Evolutionary conservation across 1,139 yeast genomes (phyloP), one percentile per base, ranked within the genome.

Genomic region (Yamadazyma sp.): DNA sequence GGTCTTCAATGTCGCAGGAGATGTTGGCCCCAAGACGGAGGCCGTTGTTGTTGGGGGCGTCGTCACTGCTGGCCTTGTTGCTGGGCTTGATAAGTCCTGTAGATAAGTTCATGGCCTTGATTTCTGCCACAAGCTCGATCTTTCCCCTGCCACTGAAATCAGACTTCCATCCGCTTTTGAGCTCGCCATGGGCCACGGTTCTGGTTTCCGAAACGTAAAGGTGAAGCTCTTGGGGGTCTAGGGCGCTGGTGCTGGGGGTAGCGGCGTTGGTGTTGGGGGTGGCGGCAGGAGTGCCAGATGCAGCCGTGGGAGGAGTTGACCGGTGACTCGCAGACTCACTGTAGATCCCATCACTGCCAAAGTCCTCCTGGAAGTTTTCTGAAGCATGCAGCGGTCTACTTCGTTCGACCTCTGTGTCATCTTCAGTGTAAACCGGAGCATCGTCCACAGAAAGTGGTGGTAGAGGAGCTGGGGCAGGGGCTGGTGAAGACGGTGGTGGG

Each of bases 101-200:
- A n/a, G 80, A 67, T 38, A 80, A 64, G 39, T 70, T 62, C 60
- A 70, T 67, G 22, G 84, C 77, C 26, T 75, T 73, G 31, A 85
- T 80, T 46, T 78, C 87, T 4, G 86, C 86, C 24, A 82, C 80
- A 41, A 88, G 59, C 60, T 88, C 96, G 40, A 89, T 82, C 42
- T 76, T 72, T 6, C 97, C 97, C 28, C 70, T 69, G 24, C 80
- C 85, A 12, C 79, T 62, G 57, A 84, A 90, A 61, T 94, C 97
- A 0, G 95, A 80, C 59, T 92, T 92, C 98, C 98, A 92, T 5
- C 98, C 98, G 17, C 78, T 72, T 56, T 85, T 86, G 54, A 88
- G 62, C 43, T 86, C 95, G 6, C 96, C 96, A 39, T 80, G 77
- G 11, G 83, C 76, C 10, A 92, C 70, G 1, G 86, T 78, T 31